Evolutionary conservation across 768 basidiomycete species (phyloP), one percentile per base, ranked within the genome.

Genomic region (Mrakia gelida): DNA sequence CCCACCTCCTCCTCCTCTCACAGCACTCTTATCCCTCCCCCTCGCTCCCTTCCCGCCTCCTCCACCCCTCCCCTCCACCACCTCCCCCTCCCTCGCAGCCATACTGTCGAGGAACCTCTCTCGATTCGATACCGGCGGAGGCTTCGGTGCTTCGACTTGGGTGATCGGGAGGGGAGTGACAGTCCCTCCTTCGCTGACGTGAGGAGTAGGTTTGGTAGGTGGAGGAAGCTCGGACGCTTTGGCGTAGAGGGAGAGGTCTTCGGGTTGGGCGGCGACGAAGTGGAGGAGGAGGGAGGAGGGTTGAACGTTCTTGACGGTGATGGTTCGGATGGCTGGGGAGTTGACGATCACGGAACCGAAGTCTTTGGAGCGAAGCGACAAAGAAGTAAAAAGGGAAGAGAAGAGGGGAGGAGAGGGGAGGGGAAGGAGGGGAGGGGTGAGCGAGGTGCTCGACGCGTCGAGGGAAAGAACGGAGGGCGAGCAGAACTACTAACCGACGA

Each of bases 81-180:
- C 34, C 26, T 59, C 76, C 23, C 75, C 73, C 7, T 76, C 68
- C 56, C 65, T 68, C 49, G 30, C 49, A 9, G 72, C 79, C 70
- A 84, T 75, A 30, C 82, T 81, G 76, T 84, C 84, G 79, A 84
- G 82, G 76, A 84, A 83, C 38, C 83, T 76, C 76, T 84, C 84
- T 71, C 52, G 38, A 32, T 75, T 75, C 41, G 74, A 75, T 16
- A 45, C 56, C 28, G 74, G 62, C 9, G 65, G 41, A 5, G 34
- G n/a, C 28, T 49, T 75, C 13, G 45, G 5, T 45, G 45, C 2
- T 45, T 10, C 49, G 49, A 52, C 65, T 49, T 65, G 41, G 45
- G 62, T 38, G 30, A 45, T 52, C 62, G 11, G 61, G 65, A 38
- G 15, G 61, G 63, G 38, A n/a, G 16, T 30, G 61, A 62, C 54